Percentiles rank a stretch among this genome's conserved stretches.
Conservation (phyloP, 1,139 yeast genomes). For the Meyerozyma smithsonii region DNA sequence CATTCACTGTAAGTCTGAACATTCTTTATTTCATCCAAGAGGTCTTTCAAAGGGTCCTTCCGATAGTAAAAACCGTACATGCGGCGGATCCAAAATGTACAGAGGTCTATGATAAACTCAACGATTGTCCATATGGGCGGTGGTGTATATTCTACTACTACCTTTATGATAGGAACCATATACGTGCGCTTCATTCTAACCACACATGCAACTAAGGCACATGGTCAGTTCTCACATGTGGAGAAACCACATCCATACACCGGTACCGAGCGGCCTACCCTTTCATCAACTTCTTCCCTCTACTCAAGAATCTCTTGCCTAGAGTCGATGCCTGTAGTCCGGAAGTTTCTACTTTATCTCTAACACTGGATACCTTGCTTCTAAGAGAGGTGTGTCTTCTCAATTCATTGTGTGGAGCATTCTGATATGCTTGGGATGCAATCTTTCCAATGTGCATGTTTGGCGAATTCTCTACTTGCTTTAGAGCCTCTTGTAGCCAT, state of each 20-base stretch:
- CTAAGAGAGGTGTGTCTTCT: constrained; percentile 40
- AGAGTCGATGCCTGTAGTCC: constrained; percentile 39
- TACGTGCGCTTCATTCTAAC: constrained; percentile 3
- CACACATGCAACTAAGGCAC: neutral
- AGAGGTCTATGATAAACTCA: constrained; percentile 56
- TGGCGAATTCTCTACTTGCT: constrained; percentile 28
- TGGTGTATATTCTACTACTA: constrained; percentile 48
- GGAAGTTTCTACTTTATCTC: constrained; percentile 41
- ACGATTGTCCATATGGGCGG: constrained; percentile 55
- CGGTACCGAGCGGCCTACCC: constrained; percentile 6
- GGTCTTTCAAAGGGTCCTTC: constrained; percentile 38
- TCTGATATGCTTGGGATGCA: constrained; percentile 44
- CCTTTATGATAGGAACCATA: constrained; percentile 21
- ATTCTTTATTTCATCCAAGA: constrained; percentile 33
- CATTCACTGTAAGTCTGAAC: constrained; percentile 56
- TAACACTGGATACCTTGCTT: constrained; percentile 39
- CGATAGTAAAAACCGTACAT: constrained; percentile 33
- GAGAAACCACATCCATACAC: neutral
- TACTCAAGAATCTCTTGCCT: constrained; percentile 39
- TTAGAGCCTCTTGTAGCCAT: constrained; percentile 43
- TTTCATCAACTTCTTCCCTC: constrained; percentile 40
- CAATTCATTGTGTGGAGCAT: constrained; percentile 42
- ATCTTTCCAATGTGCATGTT: constrained; percentile 42
- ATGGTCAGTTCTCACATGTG: neutral
- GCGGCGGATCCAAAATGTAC: constrained; percentile 53